A percentile compares a stretch with the other conserved stretches of the same genome.
Conservation (phyloP, 768 basidiomycete genomes). For the Kwoniella dendrophila region DNA sequence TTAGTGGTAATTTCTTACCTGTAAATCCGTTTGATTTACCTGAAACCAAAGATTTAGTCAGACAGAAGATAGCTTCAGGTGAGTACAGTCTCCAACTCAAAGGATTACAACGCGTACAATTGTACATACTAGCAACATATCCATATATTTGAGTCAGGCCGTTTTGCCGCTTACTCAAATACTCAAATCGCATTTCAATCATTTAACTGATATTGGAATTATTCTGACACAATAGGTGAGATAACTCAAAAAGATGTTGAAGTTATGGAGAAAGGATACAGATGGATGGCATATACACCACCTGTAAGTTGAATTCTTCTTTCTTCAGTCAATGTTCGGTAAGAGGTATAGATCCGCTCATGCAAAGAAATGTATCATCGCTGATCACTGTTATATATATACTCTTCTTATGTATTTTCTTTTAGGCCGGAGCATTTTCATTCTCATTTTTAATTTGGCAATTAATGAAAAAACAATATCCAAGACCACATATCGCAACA, state of each 20-base stretch:
- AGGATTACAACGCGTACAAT: not conserved
- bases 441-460: conserved; percentile 22
- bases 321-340: not conserved
- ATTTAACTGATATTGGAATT: too few relatives aligned
- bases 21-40: conserved; percentile 24
- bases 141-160: not conserved
- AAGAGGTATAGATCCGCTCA: not conserved
- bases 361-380: not conserved
- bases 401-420: not conserved
- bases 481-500: conserved; percentile 16
- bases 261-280: conserved; percentile 26
- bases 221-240: conserved; percentile 17
- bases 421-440: conserved; percentile 9
- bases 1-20: conserved; percentile 20
- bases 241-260: conserved; percentile 20
- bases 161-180: too few relatives aligned
- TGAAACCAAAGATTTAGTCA: conserved; percentile 20
- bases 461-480: conserved; percentile 27
- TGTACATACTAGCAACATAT: not conserved
- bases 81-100: not conserved
- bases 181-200: too few relatives aligned
- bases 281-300: conserved; percentile 26
- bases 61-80: conserved; percentile 25
- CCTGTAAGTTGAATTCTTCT: conserved; percentile 14
- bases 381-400: not conserved